phyloP scores from a whole-genome alignment of 768 basidiomycete species.

The Termitomyces heimii region DNA sequence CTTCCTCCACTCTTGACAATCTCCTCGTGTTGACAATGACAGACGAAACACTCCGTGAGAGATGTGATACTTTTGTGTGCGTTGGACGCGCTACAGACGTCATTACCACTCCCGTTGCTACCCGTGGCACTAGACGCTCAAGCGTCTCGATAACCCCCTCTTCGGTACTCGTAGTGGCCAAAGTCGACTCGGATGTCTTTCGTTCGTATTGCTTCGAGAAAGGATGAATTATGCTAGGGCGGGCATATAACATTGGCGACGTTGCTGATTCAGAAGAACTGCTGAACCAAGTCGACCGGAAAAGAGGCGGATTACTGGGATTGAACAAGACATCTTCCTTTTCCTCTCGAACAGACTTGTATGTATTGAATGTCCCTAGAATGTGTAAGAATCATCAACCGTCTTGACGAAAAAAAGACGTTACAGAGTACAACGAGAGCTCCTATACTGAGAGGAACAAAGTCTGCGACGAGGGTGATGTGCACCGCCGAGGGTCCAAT shows the following conservation, averaged over 20 bases:
- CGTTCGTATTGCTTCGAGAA: constrained; percentile 6
- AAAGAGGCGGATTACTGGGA: background rate
- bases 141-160: constrained; percentile 1
- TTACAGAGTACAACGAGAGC: constrained; percentile 11
- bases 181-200: background rate
- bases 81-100: background rate
- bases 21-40: background rate
- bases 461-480: constrained; percentile 11
- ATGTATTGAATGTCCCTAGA: constrained; percentile 8
- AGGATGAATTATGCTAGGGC: constrained; percentile 1
- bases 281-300: constrained; percentile 7
- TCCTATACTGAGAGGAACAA: constrained; percentile 12
- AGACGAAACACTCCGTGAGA: background rate
- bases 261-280: background rate
- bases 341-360: background rate
- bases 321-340: background rate
- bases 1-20: background rate
- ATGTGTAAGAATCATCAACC: background rate
- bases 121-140: background rate
- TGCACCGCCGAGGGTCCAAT: constrained; percentile 10
- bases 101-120: background rate
- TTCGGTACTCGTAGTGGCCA: background rate
- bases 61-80: background rate
- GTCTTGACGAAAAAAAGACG: too few species aligned
- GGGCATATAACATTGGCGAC: too few species aligned